These are phyloP conservation scores for Trebouxia sp. DNA, from an alignment of 139 green algal genomes.

Conservation along the genomic window DNA sequence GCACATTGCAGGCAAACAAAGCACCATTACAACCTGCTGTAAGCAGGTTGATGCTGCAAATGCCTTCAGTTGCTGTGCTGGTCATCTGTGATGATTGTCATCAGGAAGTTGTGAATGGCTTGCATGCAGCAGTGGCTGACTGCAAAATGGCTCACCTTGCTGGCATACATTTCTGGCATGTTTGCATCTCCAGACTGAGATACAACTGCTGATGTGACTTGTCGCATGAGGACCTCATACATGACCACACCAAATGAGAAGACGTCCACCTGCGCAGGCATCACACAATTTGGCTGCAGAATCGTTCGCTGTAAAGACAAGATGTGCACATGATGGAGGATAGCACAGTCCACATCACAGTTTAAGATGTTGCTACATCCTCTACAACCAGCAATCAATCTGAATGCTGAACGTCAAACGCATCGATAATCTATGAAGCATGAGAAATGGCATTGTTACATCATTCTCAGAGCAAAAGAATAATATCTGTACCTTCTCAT, in stretches of 20 bases:
- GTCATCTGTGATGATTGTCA: neutral
- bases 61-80: neutral
- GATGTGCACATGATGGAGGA: too few species aligned
- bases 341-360: too few species aligned
- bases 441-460: too few species aligned
- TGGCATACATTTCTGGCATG: slow-evolving; percentile 19
- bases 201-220: slow-evolving; percentile 27
- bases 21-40: too few species aligned
- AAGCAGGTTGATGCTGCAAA: too few species aligned
- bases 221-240: slow-evolving; percentile 42
- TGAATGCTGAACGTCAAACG: neutral
- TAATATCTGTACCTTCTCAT: slow-evolving; percentile 35
- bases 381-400: too few species aligned
- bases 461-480: too few species aligned
- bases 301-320: too few species aligned
- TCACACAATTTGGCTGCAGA: neutral
- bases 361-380: too few species aligned
- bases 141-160: neutral
- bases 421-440: too few species aligned
- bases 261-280: slow-evolving; percentile 42
- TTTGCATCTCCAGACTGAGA: slow-evolving; percentile 20
- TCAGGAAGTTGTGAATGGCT: neutral
- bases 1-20: too few species aligned
- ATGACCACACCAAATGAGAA: slow-evolving; percentile 50
- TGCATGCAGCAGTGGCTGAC: neutral